phyloP scores from a whole-genome alignment of 352 stramenopile genomes.

The Phytophthora rubi region DNA sequence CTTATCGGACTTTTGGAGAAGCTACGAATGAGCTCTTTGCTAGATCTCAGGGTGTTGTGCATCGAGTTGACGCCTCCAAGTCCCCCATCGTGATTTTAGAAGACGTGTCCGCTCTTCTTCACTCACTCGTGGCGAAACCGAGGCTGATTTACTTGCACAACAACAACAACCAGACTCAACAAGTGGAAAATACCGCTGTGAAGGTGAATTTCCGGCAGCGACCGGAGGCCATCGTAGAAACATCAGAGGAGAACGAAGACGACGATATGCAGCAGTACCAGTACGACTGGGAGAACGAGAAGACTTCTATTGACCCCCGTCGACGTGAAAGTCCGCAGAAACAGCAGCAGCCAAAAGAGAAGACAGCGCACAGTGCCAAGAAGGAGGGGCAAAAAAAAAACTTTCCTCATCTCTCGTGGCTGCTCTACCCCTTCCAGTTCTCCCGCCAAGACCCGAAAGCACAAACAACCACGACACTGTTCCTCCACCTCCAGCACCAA shows the following conservation, averaged over 20 bases:
- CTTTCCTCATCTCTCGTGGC: conserved; percentile 32
- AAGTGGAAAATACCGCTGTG: conserved; percentile 2
- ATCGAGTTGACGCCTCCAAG: conserved; percentile 54
- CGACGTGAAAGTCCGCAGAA: conserved; percentile 23
- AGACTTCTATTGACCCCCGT: conserved; percentile 9
- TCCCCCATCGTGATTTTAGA: conserved; percentile 44
- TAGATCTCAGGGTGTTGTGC: conserved; percentile 28
- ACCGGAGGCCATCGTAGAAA: conserved; percentile 54
- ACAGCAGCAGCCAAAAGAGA: not conserved
- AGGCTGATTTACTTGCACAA: conserved; percentile 14
- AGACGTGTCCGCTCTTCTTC: conserved; percentile 47
- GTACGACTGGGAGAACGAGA: conserved; percentile 50
- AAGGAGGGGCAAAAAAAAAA: conserved; percentile 7
- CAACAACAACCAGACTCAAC: conserved; percentile 26
- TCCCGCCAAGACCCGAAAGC: conserved; percentile 5
- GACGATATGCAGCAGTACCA: conserved; percentile 39
- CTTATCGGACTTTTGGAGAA: conserved; percentile 65
- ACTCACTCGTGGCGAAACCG: conserved; percentile 34
- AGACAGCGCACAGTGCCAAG: not conserved
- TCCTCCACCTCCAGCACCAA: conserved; percentile 29
- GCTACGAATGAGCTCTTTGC: conserved; percentile 57
- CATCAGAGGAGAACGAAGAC: conserved; percentile 50
- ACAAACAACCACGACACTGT: conserved; percentile 3
- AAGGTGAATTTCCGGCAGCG: conserved; percentile 40
- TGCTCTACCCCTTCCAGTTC: conserved; percentile 22